Conservation (phyloP, 768 basidiomycete species). For the Lentinula edodes region DNA sequence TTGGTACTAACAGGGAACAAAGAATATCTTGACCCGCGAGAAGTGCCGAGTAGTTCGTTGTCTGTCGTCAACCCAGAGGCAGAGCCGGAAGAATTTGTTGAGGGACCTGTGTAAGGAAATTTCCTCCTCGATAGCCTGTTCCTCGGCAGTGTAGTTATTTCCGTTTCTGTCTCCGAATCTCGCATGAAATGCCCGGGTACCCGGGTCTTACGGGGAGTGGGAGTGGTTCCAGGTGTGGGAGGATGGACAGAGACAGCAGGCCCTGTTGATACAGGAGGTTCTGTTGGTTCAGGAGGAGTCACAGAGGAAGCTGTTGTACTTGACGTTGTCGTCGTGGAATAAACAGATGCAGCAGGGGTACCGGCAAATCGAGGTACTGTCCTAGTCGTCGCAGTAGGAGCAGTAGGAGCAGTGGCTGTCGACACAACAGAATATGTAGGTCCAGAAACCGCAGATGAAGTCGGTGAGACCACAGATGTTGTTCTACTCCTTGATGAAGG, state of each 20-base stretch:
- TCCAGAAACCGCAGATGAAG: conserved; percentile 12
- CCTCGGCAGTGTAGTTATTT: background rate
- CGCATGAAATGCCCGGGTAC: conserved; percentile 6
- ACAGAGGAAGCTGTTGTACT: background rate
- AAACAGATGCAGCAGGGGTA: background rate
- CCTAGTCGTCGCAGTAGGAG: background rate
- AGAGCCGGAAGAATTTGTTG: background rate
- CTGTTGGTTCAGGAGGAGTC: background rate
- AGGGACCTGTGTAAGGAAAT: background rate
- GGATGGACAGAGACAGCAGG: conserved; percentile 1
- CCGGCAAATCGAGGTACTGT: background rate
- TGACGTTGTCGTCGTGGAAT: background rate
- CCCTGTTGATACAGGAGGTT: background rate
- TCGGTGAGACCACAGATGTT: conserved; percentile 9
- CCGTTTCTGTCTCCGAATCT: conserved; percentile 10
- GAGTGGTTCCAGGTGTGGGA: conserved; percentile 2
- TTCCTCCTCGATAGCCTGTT: background rate
- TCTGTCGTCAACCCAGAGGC: conserved; percentile 1
- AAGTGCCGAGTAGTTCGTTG: background rate
- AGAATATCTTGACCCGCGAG: background rate
- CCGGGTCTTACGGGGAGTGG: background rate
- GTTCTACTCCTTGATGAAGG: conserved; percentile 12
- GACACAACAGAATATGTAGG: background rate
- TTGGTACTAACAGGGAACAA: background rate
- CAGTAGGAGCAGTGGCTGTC: background rate